Evolutionary conservation across 352 stramenopile species (phyloP).

Genomic region (Globisporangium irregulare): DNA sequence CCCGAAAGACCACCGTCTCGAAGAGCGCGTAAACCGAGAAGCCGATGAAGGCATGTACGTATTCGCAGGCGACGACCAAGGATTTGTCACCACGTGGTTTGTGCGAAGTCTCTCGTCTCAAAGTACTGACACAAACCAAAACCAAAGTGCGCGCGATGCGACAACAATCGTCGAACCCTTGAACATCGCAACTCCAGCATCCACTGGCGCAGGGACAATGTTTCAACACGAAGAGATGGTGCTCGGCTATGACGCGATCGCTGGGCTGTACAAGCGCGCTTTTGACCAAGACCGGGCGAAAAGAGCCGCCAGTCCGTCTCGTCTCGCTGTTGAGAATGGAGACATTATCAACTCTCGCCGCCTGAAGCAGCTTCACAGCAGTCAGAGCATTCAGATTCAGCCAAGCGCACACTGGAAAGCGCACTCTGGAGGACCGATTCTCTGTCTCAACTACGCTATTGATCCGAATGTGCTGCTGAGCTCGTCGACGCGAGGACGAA

Average conservation of each 20-base stretch:
- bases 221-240: constrained; percentile 61
- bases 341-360: neutral
- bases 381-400: neutral
- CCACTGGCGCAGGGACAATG: constrained; percentile 12
- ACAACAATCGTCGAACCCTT: neutral
- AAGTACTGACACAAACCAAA: neutral
- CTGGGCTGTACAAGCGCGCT: constrained; percentile 44
- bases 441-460: constrained; percentile 36
- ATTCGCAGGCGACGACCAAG: constrained; percentile 42
- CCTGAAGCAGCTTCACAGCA: neutral
- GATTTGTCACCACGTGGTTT: constrained; percentile 38
- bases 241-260: constrained; percentile 49
- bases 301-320: neutral
- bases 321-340: neutral
- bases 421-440: constrained; percentile 25
- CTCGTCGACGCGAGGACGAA: constrained; percentile 45
- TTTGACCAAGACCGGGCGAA: constrained; percentile 2
- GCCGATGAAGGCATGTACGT: constrained; percentile 29
- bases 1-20: constrained; percentile 21
- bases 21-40: constrained; percentile 29
- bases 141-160: neutral
- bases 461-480: constrained; percentile 47
- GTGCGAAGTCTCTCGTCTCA: constrained; percentile 14
- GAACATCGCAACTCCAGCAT: neutral
- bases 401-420: constrained; percentile 47